A percentile compares a stretch with the other conserved stretches of the same genome.
Evolutionary conservation across 2,329 filamentous ascomycete species (phyloP).

Genomic region (Bipolaris bicolor): DNA sequence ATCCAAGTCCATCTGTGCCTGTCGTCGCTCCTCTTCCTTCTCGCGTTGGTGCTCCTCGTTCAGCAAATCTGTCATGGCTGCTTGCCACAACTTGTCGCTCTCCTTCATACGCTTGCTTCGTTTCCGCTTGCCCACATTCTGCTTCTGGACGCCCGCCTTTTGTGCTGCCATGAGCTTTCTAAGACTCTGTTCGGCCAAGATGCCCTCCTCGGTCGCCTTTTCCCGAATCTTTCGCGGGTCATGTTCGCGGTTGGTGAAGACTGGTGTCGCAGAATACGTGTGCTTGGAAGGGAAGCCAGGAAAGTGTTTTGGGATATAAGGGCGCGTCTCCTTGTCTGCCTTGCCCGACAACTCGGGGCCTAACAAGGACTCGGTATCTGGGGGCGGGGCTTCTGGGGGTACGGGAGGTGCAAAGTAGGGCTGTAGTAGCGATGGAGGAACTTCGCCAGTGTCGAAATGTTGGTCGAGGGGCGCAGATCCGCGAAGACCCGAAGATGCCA

Average conservation of each 20-base stretch:
- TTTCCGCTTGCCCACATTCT: constrained; percentile 47
- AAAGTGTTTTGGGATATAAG: constrained; percentile 66
- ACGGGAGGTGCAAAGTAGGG: constrained; percentile 52
- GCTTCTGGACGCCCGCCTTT: constrained; percentile 54
- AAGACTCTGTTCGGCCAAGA: constrained; percentile 68
- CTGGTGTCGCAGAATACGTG: constrained; percentile 66
- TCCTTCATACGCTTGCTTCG: constrained; percentile 47
- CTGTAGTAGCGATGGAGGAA: constrained; percentile 44
- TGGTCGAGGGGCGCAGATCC: constrained; percentile 48
- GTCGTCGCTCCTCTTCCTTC: constrained; percentile 31
- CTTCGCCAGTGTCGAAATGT: constrained; percentile 52
- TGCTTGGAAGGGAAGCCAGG: constrained; percentile 68
- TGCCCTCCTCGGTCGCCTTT: constrained; percentile 68
- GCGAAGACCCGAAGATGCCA: constrained; percentile 51
- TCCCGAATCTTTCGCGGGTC: constrained; percentile 67
- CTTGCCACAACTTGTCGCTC: constrained; percentile 62
- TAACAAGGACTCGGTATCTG: constrained; percentile 57
- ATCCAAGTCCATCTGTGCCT: constrained; percentile 26
- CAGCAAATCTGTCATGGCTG: constrained; percentile 60
- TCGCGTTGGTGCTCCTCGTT: constrained; percentile 47
- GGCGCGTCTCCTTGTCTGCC: constrained; percentile 53
- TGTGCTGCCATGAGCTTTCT: constrained; percentile 61
- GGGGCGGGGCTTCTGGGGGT: constrained; percentile 49
- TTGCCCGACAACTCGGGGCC: constrained; percentile 58
- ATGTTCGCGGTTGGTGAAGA: constrained; percentile 64